Evolutionary conservation across 495 filamentous ascomycete species (phyloP).

Genomic region (Daldinia grandis): DNA sequence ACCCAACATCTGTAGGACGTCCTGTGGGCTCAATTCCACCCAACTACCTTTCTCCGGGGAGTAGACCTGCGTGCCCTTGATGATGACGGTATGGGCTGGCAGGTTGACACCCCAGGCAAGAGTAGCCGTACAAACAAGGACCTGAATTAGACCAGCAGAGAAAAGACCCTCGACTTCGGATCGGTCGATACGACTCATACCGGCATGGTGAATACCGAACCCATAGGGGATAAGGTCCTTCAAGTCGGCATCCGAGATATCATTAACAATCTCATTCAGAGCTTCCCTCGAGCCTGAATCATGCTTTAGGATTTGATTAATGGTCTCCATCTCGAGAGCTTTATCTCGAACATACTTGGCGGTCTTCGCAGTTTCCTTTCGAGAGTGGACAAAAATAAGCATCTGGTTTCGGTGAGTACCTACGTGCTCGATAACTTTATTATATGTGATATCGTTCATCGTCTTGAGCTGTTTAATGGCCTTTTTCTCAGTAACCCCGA

Average conservation of each 20-base stretch:
- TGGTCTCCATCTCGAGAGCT: conserved; percentile 93
- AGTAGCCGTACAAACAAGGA: conserved; percentile 96
- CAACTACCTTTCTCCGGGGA: conserved; percentile 98
- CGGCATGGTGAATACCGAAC: conserved; percentile 97
- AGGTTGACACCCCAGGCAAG: conserved; percentile 96
- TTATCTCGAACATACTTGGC: conserved; percentile 96
- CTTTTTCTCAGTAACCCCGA: conserved; percentile 97
- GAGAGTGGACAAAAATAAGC: conserved; percentile 97
- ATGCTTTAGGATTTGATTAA: conserved; percentile 91
- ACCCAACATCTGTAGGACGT: conserved; percentile 98
- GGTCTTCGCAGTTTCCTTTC: conserved; percentile 98
- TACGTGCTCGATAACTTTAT: conserved; percentile 96
- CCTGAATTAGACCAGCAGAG: conserved; percentile 86
- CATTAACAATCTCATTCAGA: conserved; percentile 82
- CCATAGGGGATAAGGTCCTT: conserved; percentile 97
- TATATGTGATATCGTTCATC: conserved; percentile 99
- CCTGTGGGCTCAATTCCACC: conserved; percentile 97
- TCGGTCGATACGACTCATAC: conserved; percentile 91
- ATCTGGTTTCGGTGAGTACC: conserved; percentile 91
- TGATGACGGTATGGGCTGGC: conserved; percentile 93
- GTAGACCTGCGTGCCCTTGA: conserved; percentile 97
- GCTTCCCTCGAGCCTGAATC: conserved; percentile 93
- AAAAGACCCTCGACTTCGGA: conserved; percentile 96
- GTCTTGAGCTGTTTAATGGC: conserved; percentile 98
- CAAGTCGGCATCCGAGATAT: conserved; percentile 83